Base-by-base conservation (phyloP, 257 asterid species). In the Paraleonurus japonicus region DNA sequence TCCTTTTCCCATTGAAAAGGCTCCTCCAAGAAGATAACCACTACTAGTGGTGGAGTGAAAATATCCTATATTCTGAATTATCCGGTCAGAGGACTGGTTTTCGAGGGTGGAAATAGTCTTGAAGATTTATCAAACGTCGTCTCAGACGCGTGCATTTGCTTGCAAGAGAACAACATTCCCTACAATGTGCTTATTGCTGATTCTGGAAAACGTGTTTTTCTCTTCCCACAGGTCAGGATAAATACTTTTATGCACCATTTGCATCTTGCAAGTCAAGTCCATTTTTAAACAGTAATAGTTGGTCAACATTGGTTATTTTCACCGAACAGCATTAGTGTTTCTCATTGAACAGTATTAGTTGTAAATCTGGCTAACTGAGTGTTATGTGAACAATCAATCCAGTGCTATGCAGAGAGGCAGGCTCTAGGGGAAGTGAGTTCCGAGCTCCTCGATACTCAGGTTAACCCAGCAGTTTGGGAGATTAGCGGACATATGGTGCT, bases 341-440 rank as follows among this genome's bases (percentile, higher is more conserved):
- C 2, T 3, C 9, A 41, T 12, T 12, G 5, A 11, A 41, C 5
- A 41, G 16, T 41, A 41, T 11, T 41, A 11, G 48, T 41, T 11
- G 4, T 61, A 1, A 59, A 59, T 27, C 17, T 7, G 41, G 11
- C 45, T 55, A 26, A 55, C 45, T 60, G 27, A 35, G 11, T 33
- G 48, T 35, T 59, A n/a, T 60, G 74, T 75, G 80, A 13, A 72
- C 20, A 20, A 58, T 80, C 20, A 20, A 58, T 80, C 74, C 85
- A 92, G 98, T 89, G 98, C 81, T 92, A 89, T 64, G 94, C 98
- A 1, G 98, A 92, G 86, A 92, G 86, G 83, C 98, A 89, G 75
- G 98, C 98, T 43, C 92, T 89, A 3, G 96, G 95, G 26, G 98
- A 92, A 79, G 98, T 92, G 67, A 88, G 82, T 11, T 15, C 81